phyloP scores from a whole-genome alignment of 345 rosid species.

The Lepidium aucheri region DNA sequence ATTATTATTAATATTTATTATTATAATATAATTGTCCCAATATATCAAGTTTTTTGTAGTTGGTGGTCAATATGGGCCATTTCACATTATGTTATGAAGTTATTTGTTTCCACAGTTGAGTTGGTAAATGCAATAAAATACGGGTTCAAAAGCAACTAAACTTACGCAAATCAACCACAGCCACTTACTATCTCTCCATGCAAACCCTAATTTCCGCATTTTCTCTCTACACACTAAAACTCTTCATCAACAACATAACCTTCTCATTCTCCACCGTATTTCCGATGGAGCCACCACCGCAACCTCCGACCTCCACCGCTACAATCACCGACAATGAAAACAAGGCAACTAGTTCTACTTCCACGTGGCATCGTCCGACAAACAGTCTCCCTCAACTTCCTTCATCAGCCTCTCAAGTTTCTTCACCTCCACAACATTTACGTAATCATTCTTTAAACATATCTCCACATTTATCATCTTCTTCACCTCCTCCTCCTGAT shows the following conservation, averaged over 20 bases:
- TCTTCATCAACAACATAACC: background rate
- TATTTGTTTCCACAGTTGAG: background rate
- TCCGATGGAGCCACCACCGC: conserved; percentile 12
- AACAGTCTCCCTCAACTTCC: conserved; percentile 15
- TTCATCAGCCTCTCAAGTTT: background rate
- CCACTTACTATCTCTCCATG: conserved; percentile 7
- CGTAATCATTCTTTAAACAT: conserved; percentile 14
- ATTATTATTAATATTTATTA: too few relatives aligned
- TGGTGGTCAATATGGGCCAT: too few relatives aligned
- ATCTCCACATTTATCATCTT: background rate
- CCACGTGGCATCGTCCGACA: conserved; percentile 17
- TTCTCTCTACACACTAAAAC: background rate
- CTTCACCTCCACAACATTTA: conserved; percentile 15
- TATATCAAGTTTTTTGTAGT: too few relatives aligned
- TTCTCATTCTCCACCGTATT: background rate
- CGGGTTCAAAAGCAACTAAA: conserved; percentile 9
- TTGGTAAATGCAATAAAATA: conserved; percentile 10
- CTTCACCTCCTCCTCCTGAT: conserved; percentile 6
- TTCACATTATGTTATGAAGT: too few relatives aligned
- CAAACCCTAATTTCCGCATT: background rate
- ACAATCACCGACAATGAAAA: background rate
- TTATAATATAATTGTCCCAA: too few relatives aligned
- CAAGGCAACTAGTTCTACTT: background rate
- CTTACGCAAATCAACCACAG: conserved; percentile 11
- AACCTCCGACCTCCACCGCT: conserved; percentile 4